phyloP scores from a whole-genome alignment of 768 basidiomycete species.

The Trametes gibbosa region DNA sequence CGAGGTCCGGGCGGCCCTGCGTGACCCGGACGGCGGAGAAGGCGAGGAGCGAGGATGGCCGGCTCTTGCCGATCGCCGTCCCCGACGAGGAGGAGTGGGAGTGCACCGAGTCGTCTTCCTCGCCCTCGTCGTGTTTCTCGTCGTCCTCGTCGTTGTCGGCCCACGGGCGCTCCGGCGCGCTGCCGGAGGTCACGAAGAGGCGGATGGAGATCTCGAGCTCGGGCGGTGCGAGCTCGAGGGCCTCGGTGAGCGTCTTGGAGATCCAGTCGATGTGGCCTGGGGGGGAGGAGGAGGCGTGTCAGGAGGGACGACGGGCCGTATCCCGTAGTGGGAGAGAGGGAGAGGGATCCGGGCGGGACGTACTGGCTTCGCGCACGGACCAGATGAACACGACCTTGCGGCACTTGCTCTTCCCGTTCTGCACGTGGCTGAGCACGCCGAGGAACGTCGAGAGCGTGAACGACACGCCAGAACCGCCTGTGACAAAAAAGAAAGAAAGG shows the following conservation, averaged over 20 bases:
- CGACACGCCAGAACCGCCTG: conserved; percentile 51
- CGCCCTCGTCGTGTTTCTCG: too few species aligned
- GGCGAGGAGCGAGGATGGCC: conserved; percentile 23
- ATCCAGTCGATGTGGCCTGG: conserved; percentile 46
- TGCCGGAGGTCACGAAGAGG: conserved; percentile 38
- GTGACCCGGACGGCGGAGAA: conserved; percentile 29
- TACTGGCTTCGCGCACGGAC: conserved; percentile 40
- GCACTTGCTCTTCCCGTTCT: conserved; percentile 25
- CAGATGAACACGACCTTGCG: conserved; percentile 41
- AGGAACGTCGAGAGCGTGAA: conserved; percentile 46
- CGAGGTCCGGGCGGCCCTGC: conserved; percentile 44
- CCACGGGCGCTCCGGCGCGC: conserved; percentile 17
- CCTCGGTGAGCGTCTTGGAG: conserved; percentile 34
- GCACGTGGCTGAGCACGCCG: conserved; percentile 38
- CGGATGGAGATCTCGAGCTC: conserved; percentile 37
- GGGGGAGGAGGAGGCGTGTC: background rate
- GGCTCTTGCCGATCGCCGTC: conserved; percentile 12
- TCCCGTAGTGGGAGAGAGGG: background rate
- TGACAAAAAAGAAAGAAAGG: too few species aligned
- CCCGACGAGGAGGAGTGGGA: background rate
- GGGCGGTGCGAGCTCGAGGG: conserved; percentile 30
- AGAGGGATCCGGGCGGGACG: background rate
- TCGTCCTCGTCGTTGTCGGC: background rate
- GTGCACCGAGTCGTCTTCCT: conserved; percentile 24
- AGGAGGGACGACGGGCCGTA: too few species aligned